Percentiles rank a stretch among this genome's conserved stretches.
Evolutionary conservation across 108 stramenopile genomes (phyloP).

Genomic region (Aurantiochytrium sp.): DNA sequence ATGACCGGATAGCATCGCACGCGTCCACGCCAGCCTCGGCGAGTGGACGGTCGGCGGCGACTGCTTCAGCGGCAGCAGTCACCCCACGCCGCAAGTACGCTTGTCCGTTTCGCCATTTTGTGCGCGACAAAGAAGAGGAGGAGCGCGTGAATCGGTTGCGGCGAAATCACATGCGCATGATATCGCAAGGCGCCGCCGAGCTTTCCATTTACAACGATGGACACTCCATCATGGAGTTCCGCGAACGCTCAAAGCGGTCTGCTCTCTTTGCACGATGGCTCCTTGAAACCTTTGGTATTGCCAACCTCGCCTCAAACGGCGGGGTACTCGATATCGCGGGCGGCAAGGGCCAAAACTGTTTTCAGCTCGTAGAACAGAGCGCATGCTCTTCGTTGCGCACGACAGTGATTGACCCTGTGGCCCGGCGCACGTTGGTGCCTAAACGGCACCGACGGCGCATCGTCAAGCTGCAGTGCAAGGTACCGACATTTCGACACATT

Average conservation of each 20-base stretch:
- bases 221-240: neutral
- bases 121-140: neutral
- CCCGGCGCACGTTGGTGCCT: neutral
- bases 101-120: neutral
- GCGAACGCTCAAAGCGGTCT: neutral
- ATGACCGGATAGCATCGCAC: neutral
- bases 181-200: neutral
- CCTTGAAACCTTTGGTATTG: neutral
- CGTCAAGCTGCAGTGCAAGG: neutral
- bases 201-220: neutral
- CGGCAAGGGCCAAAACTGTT: constrained; percentile 7
- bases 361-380: neutral
- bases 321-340: neutral
- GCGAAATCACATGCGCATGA: neutral
- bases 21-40: too few species aligned
- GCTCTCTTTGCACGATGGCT: neutral
- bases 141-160: neutral
- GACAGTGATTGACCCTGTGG: neutral
- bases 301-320: neutral
- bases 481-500: neutral
- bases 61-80: neutral
- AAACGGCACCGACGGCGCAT: neutral
- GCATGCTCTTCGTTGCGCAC: neutral
- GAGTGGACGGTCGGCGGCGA: neutral
- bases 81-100: neutral